Conservation (phyloP, 345 rosid species). For the Acer yangbiense region DNA sequence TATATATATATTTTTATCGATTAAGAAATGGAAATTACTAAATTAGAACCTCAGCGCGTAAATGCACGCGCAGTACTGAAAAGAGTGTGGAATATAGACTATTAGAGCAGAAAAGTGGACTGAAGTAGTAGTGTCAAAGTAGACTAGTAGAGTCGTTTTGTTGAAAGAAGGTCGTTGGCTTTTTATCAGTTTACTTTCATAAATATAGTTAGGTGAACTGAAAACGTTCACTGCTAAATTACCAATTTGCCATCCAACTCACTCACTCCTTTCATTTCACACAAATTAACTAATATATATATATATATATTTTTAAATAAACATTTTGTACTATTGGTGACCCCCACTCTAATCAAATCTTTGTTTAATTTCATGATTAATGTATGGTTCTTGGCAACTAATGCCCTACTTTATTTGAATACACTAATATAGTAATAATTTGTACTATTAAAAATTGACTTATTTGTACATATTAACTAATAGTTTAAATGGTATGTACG, state of each 20-base stretch:
- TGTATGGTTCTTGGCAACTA: background rate
- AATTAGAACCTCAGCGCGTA: background rate
- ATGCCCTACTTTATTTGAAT: too few species aligned
- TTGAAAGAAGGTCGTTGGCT: constrained; percentile 14
- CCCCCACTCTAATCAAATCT: background rate
- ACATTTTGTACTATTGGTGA: background rate
- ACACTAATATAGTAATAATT: too few species aligned
- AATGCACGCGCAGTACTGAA: background rate
- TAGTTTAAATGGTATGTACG: too few species aligned
- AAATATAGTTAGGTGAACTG: constrained; percentile 11
- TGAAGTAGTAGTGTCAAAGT: background rate
- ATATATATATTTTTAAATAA: too few species aligned
- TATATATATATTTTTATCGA: too few species aligned
- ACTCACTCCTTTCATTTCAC: background rate
- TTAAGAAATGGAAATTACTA: background rate
- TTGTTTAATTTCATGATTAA: background rate
- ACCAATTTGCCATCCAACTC: constrained; percentile 11
- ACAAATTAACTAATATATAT: too few species aligned
- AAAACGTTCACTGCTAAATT: background rate
- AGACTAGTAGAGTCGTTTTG: constrained; percentile 5
- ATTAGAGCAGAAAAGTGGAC: too few species aligned
- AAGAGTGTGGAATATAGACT: background rate
- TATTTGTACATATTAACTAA: too few species aligned
- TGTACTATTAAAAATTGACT: too few species aligned
- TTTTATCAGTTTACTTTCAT: constrained; percentile 13